phyloP scores from a whole-genome alignment of 2,329 filamentous ascomycete genomes.

The Ilyonectria sp. region DNA sequence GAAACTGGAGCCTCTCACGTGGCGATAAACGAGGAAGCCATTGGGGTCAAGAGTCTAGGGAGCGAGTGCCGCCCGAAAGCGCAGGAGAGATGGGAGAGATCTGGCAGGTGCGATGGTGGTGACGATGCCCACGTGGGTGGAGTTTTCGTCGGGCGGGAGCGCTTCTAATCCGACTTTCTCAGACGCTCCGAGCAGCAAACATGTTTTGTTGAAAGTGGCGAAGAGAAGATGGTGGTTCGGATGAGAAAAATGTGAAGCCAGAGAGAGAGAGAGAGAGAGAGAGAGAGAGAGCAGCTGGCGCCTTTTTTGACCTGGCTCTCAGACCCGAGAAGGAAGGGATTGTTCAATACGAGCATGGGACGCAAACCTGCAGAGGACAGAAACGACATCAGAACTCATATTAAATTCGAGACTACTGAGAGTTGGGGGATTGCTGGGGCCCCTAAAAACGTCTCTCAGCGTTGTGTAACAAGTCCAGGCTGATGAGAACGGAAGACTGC shows the following conservation, averaged over 20 bases:
- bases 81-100: neutral
- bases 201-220: neutral
- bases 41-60: conserved; percentile 3
- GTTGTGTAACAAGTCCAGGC: neutral
- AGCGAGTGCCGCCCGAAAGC: neutral
- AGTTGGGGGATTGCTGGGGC: neutral
- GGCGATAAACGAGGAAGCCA: conserved; percentile 8
- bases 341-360: conserved; percentile 30
- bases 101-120: conserved; percentile 6
- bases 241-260: neutral
- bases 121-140: neutral
- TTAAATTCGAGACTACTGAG: neutral
- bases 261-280: too few species aligned
- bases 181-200: neutral
- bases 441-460: neutral
- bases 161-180: neutral
- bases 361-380: conserved; percentile 36
- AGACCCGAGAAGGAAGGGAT: neutral
- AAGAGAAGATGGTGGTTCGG: neutral
- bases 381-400: conserved; percentile 6
- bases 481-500: neutral
- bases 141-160: neutral
- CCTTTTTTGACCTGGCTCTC: neutral
- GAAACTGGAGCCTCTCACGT: conserved; percentile 8
- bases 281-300: neutral